A percentile compares a stretch with the other conserved stretches of the same genome.
Conservation (phyloP, 805 yeast species). For the Monosporozyma aerobia region DNA sequence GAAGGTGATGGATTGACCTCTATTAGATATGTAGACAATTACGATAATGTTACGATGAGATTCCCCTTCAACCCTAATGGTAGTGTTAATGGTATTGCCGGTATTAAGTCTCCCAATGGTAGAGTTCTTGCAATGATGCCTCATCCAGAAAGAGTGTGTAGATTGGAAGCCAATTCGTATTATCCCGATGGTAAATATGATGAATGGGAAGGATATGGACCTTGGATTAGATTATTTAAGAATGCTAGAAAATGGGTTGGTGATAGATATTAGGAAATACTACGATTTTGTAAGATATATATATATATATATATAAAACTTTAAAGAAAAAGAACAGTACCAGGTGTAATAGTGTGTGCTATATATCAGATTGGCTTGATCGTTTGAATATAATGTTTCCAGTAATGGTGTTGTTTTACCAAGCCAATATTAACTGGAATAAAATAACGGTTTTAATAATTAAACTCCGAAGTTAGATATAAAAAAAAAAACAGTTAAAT, state of each 20-base stretch:
- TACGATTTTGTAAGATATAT: too few species aligned
- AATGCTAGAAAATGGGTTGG: constrained; percentile 93
- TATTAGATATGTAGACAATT: constrained; percentile 81
- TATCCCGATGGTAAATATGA: constrained; percentile 57
- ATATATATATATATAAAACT: too few species aligned
- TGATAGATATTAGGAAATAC: not conserved
- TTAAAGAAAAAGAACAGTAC: too few species aligned
- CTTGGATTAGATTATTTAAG: constrained; percentile 90
- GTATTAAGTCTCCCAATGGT: constrained; percentile 82
- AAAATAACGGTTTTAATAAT: too few species aligned
- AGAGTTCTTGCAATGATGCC: constrained; percentile 98
- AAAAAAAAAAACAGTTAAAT: too few species aligned
- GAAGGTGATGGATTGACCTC: constrained; percentile 47
- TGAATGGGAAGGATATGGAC: constrained; percentile 77
- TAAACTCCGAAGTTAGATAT: too few species aligned
- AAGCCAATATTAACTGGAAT: too few species aligned
- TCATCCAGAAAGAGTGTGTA: constrained; percentile 91
- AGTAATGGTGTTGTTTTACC: too few species aligned
- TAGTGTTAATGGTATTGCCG: constrained; percentile 86
- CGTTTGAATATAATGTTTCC: too few species aligned
- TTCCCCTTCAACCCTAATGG: constrained; percentile 97
- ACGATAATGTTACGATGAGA: constrained; percentile 70
- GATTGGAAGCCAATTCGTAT: constrained; percentile 86
- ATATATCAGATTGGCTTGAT: too few species aligned
- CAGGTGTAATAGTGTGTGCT: too few species aligned